These are phyloP conservation scores for Apiospora marii DNA, from an alignment of 2,329 filamentous ascomycete species.

Conservation along the genomic window DNA sequence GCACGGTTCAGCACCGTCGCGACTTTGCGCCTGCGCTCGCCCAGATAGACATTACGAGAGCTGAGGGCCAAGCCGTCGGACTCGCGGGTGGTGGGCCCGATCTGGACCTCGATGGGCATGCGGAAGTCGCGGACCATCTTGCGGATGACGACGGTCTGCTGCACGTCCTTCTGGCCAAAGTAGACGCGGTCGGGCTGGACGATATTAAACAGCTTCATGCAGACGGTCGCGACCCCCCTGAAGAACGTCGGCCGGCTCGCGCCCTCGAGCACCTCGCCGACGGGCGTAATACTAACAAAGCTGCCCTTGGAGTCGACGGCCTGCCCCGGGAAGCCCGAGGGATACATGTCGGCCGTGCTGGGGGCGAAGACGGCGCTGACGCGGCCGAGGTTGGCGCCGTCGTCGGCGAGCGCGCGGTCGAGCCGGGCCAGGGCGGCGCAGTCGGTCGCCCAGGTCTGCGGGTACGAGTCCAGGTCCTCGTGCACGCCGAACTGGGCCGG, in stretches of 20 bases:
- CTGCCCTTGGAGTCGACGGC: slow-evolving; percentile 80
- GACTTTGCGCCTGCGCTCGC: slow-evolving; percentile 72
- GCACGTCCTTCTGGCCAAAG: slow-evolving; percentile 97
- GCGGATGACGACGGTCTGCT: slow-evolving; percentile 91
- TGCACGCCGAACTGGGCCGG: slow-evolving; percentile 92
- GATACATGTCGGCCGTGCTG: slow-evolving; percentile 85
- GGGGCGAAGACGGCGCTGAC: slow-evolving; percentile 89
- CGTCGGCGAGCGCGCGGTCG: slow-evolving; percentile 74
- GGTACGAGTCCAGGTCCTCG: slow-evolving; percentile 90
- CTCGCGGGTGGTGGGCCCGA: slow-evolving; percentile 80
- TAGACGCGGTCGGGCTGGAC: slow-evolving; percentile 80
- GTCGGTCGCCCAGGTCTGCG: slow-evolving; percentile 87
- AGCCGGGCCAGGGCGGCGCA: slow-evolving; percentile 70
- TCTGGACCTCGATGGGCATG: slow-evolving; percentile 75
- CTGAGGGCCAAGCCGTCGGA: slow-evolving; percentile 87
- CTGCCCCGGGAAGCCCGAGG: slow-evolving; percentile 76
- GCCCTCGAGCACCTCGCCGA: slow-evolving; percentile 84
- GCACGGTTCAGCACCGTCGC: slow-evolving; percentile 77
- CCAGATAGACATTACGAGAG: slow-evolving; percentile 93
- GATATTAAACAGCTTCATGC: slow-evolving; percentile 92
- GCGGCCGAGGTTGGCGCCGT: slow-evolving; percentile 67
- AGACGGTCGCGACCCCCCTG: slow-evolving; percentile 93
- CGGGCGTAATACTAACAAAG: slow-evolving; percentile 90
- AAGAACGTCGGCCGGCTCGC: slow-evolving; percentile 92
- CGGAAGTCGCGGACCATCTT: slow-evolving; percentile 90